Evolutionary conservation across 2,329 filamentous ascomycete species (phyloP).

Genomic region (Tolypocladium inflatum): DNA sequence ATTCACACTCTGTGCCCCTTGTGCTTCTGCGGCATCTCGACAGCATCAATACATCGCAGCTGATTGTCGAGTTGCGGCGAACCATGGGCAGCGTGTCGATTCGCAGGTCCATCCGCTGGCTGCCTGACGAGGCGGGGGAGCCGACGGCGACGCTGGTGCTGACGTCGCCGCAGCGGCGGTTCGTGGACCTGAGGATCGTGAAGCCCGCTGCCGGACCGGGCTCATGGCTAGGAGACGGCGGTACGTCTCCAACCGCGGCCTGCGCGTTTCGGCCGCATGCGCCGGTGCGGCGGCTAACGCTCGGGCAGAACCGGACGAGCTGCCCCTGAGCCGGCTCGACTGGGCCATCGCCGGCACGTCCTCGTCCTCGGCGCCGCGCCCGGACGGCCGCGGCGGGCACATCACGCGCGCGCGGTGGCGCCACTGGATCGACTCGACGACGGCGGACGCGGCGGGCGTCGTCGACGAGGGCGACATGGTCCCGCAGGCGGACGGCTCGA

Average conservation of each 20-base stretch:
- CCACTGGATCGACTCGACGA: slow-evolving; percentile 52
- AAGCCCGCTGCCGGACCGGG: slow-evolving; percentile 12
- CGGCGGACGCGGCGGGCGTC: slow-evolving; percentile 23
- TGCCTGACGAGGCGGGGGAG: slow-evolving; percentile 41
- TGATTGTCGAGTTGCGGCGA: neutral
- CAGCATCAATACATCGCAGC: neutral
- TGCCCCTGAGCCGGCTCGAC: slow-evolving; percentile 34
- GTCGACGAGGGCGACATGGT: slow-evolving; percentile 50
- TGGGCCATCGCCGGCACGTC: slow-evolving; percentile 57
- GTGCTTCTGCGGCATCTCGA: neutral
- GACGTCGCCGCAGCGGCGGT: slow-evolving; percentile 46
- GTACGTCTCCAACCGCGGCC: neutral
- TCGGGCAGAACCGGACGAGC: slow-evolving; percentile 4
- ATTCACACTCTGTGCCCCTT: neutral
- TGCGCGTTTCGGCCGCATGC: too few relatives aligned
- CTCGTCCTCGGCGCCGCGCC: slow-evolving; percentile 17
- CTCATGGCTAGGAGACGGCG: neutral
- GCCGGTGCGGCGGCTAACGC: neutral
- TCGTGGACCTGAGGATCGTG: slow-evolving; percentile 52
- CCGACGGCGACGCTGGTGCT: slow-evolving; percentile 56
- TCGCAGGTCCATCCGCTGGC: slow-evolving; percentile 50
- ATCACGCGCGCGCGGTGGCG: slow-evolving; percentile 34
- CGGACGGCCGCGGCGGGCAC: slow-evolving; percentile 14
- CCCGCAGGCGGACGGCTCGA: slow-evolving; percentile 25
- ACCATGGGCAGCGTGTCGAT: slow-evolving; percentile 43